Percentiles rank a stretch among this genome's conserved stretches.
phyloP scores from a whole-genome alignment of 257 asterid genomes.

The Solanum ahanhuiri region DNA sequence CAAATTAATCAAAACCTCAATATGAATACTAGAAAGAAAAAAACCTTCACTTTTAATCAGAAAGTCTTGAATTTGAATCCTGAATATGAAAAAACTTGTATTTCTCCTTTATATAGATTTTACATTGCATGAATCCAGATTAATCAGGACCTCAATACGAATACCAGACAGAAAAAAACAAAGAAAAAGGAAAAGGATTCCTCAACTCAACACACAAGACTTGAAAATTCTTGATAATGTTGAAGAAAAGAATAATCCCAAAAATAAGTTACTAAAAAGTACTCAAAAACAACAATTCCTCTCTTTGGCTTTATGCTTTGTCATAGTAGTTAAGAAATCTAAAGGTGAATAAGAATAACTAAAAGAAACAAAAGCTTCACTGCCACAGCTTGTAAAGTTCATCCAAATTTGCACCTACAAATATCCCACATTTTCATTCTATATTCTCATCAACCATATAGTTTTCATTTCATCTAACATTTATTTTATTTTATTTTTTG shows the following conservation, averaged over 20 bases:
- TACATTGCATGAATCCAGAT: not conserved
- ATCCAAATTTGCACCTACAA: slow-evolving; percentile 34
- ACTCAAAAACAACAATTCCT: not conserved
- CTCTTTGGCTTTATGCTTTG: slow-evolving; percentile 33
- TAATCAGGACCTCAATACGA: not conserved
- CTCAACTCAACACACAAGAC: slow-evolving; percentile 33
- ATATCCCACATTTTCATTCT: slow-evolving; percentile 14
- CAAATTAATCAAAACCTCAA: not conserved
- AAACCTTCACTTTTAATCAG: not conserved
- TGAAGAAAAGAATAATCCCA: slow-evolving; percentile 55
- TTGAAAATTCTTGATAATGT: slow-evolving; percentile 21
- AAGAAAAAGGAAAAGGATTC: not conserved
- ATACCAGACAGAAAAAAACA: not conserved
- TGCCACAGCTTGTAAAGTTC: slow-evolving; percentile 27
- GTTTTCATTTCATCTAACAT: not conserved
- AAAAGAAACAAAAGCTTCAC: slow-evolving; percentile 39
- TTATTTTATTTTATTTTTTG: not conserved
- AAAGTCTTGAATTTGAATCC: not conserved
- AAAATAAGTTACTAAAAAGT: slow-evolving; percentile 17
- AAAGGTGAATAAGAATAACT: slow-evolving; percentile 9
- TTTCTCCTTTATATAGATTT: not conserved
- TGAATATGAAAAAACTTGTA: not conserved
- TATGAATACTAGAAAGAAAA: no score
- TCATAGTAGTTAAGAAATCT: slow-evolving; percentile 37
- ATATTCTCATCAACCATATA: not conserved